Evolutionary conservation across 2,329 filamentous ascomycete species (phyloP), one percentile per base, ranked within the genome.

Genomic region (Fusarium sterilihyphosum): DNA sequence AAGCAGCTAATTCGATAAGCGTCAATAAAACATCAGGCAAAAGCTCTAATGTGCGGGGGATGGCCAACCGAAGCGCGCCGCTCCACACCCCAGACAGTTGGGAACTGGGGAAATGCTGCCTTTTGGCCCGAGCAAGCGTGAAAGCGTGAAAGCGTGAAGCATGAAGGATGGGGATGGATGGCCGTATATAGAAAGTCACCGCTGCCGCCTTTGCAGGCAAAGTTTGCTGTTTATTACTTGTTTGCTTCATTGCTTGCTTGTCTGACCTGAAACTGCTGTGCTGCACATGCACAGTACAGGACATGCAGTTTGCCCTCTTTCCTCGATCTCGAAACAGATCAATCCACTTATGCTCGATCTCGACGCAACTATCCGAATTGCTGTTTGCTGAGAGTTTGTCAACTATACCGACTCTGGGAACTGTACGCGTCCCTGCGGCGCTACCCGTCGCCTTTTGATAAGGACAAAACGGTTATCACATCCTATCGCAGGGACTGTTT

Each of bases 111-210:
- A 70, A 70, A 56, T 56, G 44, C 49, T 41, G 67, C 61, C 57
- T 35, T 41, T 37, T 57, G 52, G 65, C 67, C 57, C 57, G 46
- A 67, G 44, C 52, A 67, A 38, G 62, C 44, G 33, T 67, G 53
- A 67, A 40, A 49, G n/a, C 33, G 29, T 52, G 52, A 50, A 66
- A 49, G n/a, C 33, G 31, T 52, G 53, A 52, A 66, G 31, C 43
- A 49, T 63, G 58, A 43, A 65, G 63, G 66, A 74, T 69, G 60
- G 49, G 64, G 46, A 54, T 72, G 64, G 46, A 54, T 72, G 53
- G 43, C 69, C 58, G 71, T 78, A 78, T 78, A 78, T 78, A 78
- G 77, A 77, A 78, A 70, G 77, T 74, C 72, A 62, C 73, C 58
- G 49, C 65, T 77, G 73, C 75, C 75, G 41, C 70, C 65, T 44